Base-by-base conservation (phyloP, 2,329 filamentous ascomycete species). In the Laburnicola sp. region DNA sequence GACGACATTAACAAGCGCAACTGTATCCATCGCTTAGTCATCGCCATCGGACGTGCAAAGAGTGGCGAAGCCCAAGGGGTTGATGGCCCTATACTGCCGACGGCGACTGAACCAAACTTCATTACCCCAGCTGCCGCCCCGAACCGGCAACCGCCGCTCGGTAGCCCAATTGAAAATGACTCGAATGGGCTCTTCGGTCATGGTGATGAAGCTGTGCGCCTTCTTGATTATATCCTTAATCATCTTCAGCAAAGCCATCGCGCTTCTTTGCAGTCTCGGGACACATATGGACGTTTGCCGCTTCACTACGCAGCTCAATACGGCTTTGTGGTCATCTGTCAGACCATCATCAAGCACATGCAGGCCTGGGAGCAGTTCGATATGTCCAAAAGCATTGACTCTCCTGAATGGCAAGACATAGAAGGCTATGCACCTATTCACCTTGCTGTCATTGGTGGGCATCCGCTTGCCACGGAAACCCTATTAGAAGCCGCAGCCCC, bases 1-100 rank as follows among this genome's bases (percentile, higher is more conserved):
- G 89, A 96, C 60, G 94, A 97, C 66, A 91, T 99, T 68, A 96
- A 97, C 74, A 86, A 88, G 63, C 87, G 94, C 9, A 99, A 97
- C 69, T 94, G 91, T 69, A 84, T 99, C 42, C 94, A 99, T 70
- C 86, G 94, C 6, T 79, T 97, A 2, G 88, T 99, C 36, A 95
- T 97, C 53, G 87, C 92, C 21, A 95, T 97, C 62, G 92, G 93
- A 16, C 86, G 93, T 42, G 85, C 87, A 9, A 82, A 85, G 60
- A 79, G 82, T 10, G 80, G 80, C 6, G 78, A 79, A 31, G 75
- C 76, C 41, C 64, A 59, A 38, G 67, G 59, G 43, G 67, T 57
- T n/a, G 82, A 83, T 0, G 80, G 81, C 21, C 75, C 82, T 32
- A 80, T 73, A 75, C 66, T 76, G 3, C 74, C 78, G 48, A 74